Base-by-base conservation (phyloP, 495 filamentous ascomycete genomes). In the Ramalina peruviana region DNA sequence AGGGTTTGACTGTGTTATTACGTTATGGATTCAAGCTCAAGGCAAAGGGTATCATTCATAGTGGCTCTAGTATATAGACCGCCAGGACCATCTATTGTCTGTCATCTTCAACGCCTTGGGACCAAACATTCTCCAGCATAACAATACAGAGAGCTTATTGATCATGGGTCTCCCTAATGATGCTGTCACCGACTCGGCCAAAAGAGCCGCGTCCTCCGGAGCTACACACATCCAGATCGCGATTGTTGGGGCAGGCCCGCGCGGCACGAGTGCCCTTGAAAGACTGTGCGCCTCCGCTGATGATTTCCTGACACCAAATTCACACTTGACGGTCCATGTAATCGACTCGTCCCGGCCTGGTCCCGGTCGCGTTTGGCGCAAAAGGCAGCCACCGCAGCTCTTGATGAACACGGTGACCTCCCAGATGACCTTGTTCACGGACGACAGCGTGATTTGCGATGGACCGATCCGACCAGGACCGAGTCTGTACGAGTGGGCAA, bases 381-480 rank as follows among this genome's bases (percentile, higher is more conserved):
- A 46, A 12, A 40, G 36, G 21, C 56, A 56, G 44, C 42, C 53
- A 16, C 30, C 45, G n/a, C 49, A 58, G 20, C 53, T 58, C 7
- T 40, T 58, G 49, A 58, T 58, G 56, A 58, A 58, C 46, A 56
- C 56, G n/a, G 49, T 56, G 4, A 45, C 56, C 3, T 52, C 53
- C 25, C 53, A 56, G 41, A 45, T 55, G 12, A 56, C 56, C 7
- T 45, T 58, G 15, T 58, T 46, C 47, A 58, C 19, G 17, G 51
- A 53, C 21, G 23, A 37, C 12, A 53, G 45, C 21, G 43, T 53
- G 13, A 16, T n/a, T 1, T 53, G 51, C 25, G 16, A 15, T 20
- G 51, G 51, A 25, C 51, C 51, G 4, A 53, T 50, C 42, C 36
- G 37, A 1, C n/a, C 25, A 16, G 51, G 51, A 6, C 51, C 51